These are phyloP conservation scores for Trypethelium eluteriae DNA, from an alignment of 495 filamentous ascomycete genomes.

Conservation along the genomic window DNA sequence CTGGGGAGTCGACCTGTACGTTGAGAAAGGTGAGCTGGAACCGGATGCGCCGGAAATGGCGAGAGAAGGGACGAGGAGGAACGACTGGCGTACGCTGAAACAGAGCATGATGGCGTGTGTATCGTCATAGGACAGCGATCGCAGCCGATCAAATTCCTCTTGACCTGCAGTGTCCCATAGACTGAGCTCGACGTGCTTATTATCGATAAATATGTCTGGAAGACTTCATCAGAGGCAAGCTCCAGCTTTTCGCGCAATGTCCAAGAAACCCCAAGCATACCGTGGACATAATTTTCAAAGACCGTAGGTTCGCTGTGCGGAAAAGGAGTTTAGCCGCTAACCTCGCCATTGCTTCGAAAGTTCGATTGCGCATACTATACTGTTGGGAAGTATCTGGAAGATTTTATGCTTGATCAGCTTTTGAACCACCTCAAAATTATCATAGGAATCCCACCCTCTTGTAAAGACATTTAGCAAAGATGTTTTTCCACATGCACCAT, in stretches of 20 bases:
- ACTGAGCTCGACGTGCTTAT: constrained; percentile 89
- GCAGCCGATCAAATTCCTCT: constrained; percentile 96
- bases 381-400: constrained; percentile 81
- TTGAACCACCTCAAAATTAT: background rate
- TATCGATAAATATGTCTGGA: constrained; percentile 93
- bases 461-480: constrained; percentile 97
- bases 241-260: too few species aligned
- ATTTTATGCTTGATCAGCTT: background rate
- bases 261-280: constrained; percentile 41
- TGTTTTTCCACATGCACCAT: constrained; percentile 97
- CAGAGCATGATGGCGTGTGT: constrained; percentile 98
- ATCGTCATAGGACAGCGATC: constrained; percentile 93
- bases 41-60: background rate
- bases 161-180: constrained; percentile 98
- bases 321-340: constrained; percentile 28
- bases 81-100: constrained; percentile 57
- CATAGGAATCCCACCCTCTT: constrained; percentile 60
- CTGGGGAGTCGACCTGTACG: constrained; percentile 71
- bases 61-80: background rate
- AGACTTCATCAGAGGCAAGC: background rate
- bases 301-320: constrained; percentile 76
- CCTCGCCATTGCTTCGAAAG: background rate
- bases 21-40: background rate
- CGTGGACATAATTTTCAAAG: constrained; percentile 99
- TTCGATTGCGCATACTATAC: constrained; percentile 61